These are phyloP conservation scores for Phalaenopsis hybrid DNA, from an alignment of 116 monocot genomes.

Conservation along the genomic window DNA sequence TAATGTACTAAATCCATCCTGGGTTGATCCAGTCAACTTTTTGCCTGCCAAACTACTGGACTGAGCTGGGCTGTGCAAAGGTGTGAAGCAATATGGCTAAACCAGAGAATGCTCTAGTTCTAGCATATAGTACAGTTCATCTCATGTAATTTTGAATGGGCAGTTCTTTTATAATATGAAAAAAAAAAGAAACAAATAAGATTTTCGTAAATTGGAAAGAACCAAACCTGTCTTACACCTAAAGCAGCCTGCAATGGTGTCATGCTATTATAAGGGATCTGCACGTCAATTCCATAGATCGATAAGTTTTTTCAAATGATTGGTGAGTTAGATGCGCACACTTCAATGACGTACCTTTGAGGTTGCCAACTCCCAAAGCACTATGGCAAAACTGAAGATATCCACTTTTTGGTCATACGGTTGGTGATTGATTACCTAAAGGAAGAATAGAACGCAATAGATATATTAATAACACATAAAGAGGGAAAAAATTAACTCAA, in stretches of 20 bases:
- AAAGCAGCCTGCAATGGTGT: conserved; percentile 97
- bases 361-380: conserved; percentile 87
- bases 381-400: conserved; percentile 91
- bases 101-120: background rate
- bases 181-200: background rate
- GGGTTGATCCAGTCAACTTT: background rate
- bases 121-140: background rate
- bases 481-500: background rate
- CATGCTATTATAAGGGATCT: conserved; percentile 91
- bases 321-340: background rate
- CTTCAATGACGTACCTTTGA: conserved; percentile 48
- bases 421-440: conserved; percentile 84
- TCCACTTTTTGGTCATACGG: conserved; percentile 82
- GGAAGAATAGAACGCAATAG: background rate
- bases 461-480: background rate
- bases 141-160: background rate
- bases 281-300: conserved; percentile 22
- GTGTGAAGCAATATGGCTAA: background rate
- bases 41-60: background rate
- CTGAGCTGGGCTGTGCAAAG: background rate
- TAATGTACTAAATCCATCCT: background rate
- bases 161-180: background rate
- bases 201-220: background rate
- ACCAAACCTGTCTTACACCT: conserved; percentile 89
- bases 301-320: background rate